Evolutionary conservation across 495 filamentous ascomycete species (phyloP), one percentile per base, ranked within the genome.

Genomic region (Rhizodiscina lignyota): DNA sequence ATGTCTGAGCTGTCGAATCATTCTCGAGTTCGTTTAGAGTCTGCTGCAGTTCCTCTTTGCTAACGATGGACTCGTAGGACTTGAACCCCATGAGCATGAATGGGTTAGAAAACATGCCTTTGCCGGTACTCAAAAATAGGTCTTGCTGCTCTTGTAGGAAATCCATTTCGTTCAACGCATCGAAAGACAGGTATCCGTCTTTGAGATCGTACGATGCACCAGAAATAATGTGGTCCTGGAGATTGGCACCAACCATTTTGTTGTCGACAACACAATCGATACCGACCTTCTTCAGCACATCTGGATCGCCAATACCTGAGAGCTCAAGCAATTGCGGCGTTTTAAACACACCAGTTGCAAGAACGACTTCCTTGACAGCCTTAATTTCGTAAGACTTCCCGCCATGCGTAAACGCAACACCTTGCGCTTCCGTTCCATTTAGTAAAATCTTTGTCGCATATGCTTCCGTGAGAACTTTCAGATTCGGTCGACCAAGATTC

Each of bases 391-490:
- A 43, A 12, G 24, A 13, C 13, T 27, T 29, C 11, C 22, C 24
- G 17, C 42, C 42, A 15, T 37, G 19, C 11, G 20, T 24, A 2
- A 45, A 21, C 10, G 20, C 27, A 30, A 45, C 40, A 23, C 38
- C 36, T 11, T 36, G 43, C 5, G 31, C 32, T 1, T 17, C 26
- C 2, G 23, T 15, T 26, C 32, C 12, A 40, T 37, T 26, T 37
- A 64, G 57, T 5, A 58, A 34, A 34, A 62, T 57, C 38, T 55
- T 58, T 37, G 42, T 49, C 0, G 54, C 58, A 38, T 50, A 27
- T 1, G 55, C 54, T 18, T 41, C 38, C 17, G 41, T 27, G 8
- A 27, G 8, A 6, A 27, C 24, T 6, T 6, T 8, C 6, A 27
- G 13, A 13, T 27, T 27, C 8, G 24, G 24, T 13, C 24, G 24